These are phyloP conservation scores for Globisporangium canariense DNA, from an alignment of 352 stramenopile genomes.

Conservation along the genomic window DNA sequence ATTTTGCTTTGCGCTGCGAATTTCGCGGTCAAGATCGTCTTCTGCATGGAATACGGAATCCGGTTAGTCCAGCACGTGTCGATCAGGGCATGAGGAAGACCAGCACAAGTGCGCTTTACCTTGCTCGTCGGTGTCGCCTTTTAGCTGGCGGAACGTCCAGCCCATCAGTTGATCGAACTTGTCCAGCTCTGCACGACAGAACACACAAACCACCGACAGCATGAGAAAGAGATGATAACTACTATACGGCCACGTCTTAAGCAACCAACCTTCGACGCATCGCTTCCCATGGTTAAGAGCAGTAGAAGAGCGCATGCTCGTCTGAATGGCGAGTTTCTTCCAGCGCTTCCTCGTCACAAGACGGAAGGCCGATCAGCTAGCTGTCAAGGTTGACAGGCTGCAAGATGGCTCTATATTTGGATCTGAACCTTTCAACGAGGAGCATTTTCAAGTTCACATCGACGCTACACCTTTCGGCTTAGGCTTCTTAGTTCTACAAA, in stretches of 20 bases:
- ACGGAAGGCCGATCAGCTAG: neutral
- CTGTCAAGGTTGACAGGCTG: neutral
- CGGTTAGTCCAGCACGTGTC: no score
- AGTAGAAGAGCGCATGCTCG: conserved; percentile 15
- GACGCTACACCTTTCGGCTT: neutral
- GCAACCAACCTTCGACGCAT: conserved; percentile 23
- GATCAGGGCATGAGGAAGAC: neutral
- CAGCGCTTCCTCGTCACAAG: neutral
- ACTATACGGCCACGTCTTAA: neutral
- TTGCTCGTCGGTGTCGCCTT: neutral
- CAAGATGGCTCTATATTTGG: conserved; percentile 2
- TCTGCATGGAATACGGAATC: neutral
- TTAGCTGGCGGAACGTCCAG: conserved; percentile 47
- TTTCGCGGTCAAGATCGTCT: conserved; percentile 16
- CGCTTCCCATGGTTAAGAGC: conserved; percentile 21
- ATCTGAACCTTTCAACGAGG: no score
- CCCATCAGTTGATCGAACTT: conserved; percentile 60
- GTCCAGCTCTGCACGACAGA: conserved; percentile 36
- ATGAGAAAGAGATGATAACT: neutral
- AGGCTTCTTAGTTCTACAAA: neutral
- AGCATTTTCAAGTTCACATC: no score
- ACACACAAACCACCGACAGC: neutral
- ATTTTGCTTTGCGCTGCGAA: conserved; percentile 11
- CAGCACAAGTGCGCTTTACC: conserved; percentile 9
- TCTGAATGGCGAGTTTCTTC: neutral